Conservation (phyloP, 305 asterid genomes). For the Nicotiana rustica region DNA sequence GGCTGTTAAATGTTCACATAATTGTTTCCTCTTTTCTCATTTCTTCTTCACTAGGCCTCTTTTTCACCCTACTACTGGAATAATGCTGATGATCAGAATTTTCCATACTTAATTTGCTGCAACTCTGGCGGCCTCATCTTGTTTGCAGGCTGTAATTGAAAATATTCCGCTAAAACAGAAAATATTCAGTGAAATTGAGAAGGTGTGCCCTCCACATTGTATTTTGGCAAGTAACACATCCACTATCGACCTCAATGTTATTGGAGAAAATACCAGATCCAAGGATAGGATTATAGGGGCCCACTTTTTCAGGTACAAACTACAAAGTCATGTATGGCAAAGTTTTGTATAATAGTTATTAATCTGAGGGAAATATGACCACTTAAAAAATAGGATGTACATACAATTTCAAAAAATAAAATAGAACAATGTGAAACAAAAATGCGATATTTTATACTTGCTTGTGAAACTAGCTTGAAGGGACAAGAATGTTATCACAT, state of each 20-base stretch:
- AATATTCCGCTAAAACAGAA: slow-evolving; percentile 78
- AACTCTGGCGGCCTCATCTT: slow-evolving; percentile 34
- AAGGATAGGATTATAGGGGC: slow-evolving; percentile 93
- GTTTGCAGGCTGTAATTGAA: slow-evolving; percentile 92
- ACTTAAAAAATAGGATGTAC: background rate
- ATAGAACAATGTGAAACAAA: slow-evolving; percentile 3
- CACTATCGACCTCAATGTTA: slow-evolving; percentile 81
- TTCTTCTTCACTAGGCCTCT: background rate
- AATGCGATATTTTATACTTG: slow-evolving; percentile 6
- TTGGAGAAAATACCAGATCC: slow-evolving; percentile 82
- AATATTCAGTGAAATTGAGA: slow-evolving; percentile 85
- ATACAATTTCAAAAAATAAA: slow-evolving; percentile 15
- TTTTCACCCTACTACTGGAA: background rate
- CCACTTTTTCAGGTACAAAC: slow-evolving; percentile 94
- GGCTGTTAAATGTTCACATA: background rate
- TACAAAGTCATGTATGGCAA: slow-evolving; percentile 35
- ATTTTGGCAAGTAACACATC: slow-evolving; percentile 94
- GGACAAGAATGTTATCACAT: slow-evolving; percentile 12
- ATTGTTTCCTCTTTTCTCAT: slow-evolving; percentile 16
- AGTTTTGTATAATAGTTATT: slow-evolving; percentile 8
- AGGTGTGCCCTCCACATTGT: slow-evolving; percentile 89
- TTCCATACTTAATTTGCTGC: slow-evolving; percentile 1
- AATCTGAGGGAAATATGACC: slow-evolving; percentile 10
- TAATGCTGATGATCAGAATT: slow-evolving; percentile 7
- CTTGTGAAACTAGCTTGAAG: slow-evolving; percentile 12